Evolutionary conservation across 2,329 filamentous ascomycete species (phyloP).

Genomic region (Phialemonium atrogriseum): DNA sequence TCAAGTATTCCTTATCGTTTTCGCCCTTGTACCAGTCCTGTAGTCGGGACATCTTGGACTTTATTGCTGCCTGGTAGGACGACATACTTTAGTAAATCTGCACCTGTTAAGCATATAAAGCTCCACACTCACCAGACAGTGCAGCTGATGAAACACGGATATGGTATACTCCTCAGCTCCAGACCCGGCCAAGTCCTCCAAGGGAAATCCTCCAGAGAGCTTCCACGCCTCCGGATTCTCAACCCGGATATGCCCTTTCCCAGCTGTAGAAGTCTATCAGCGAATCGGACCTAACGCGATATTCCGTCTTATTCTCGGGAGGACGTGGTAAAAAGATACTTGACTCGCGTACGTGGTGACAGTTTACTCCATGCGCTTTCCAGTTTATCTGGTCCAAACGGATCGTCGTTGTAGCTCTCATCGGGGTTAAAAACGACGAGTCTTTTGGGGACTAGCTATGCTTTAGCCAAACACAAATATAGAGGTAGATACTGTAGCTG

Average conservation of each 20-base stretch:
- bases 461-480: not conserved
- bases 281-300: not conserved
- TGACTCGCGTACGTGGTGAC: conserved; percentile 6
- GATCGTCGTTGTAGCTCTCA: conserved; percentile 9
- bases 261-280: conserved; percentile 4
- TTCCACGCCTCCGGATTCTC: conserved; percentile 6
- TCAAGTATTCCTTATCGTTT: conserved; percentile 12
- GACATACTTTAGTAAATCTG: conserved; percentile 1
- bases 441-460: conserved; percentile 6
- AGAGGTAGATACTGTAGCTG: too few species aligned
- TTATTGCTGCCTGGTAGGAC: conserved; percentile 8
- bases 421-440: conserved; percentile 8
- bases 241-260: conserved; percentile 11
- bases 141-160: conserved; percentile 12
- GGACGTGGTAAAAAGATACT: not conserved
- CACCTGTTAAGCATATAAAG: not conserved
- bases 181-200: conserved; percentile 2
- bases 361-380: conserved; percentile 8
- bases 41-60: conserved; percentile 9
- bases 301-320: not conserved
- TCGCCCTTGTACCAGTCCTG: conserved; percentile 10
- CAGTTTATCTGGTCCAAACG: conserved; percentile 9
- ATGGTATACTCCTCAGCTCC: conserved; percentile 11
- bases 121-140: conserved; percentile 9
- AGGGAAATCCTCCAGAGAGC: conserved; percentile 9